Conservation (phyloP, 2,329 filamentous ascomycete species). For the Pseudogymnoascus sp. region DNA sequence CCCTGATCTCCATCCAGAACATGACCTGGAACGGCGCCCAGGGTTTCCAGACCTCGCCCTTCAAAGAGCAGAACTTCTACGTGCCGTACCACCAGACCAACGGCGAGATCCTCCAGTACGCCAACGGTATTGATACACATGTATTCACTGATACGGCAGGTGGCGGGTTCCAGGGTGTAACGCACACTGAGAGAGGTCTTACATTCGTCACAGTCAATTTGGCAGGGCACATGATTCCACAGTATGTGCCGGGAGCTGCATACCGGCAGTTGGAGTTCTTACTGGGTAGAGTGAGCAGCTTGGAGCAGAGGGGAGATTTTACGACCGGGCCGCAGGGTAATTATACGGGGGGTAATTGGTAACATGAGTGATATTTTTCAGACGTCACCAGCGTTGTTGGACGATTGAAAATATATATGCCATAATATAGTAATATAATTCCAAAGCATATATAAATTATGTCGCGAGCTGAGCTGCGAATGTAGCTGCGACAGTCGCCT, state of each 20-base stretch:
- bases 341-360: constrained; percentile 16
- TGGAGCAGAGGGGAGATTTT: constrained; percentile 27
- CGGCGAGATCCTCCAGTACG: constrained; percentile 36
- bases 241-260: constrained; percentile 48
- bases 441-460: not conserved
- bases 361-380: not conserved
- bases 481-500: not conserved
- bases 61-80: constrained; percentile 18
- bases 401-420: not conserved
- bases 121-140: constrained; percentile 13
- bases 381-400: not conserved
- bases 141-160: constrained; percentile 22
- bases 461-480: not conserved
- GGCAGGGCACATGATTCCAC: constrained; percentile 44
- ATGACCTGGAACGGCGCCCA: constrained; percentile 61
- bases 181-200: constrained; percentile 52
- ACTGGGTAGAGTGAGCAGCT: constrained; percentile 45
- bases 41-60: constrained; percentile 43
- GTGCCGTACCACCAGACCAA: constrained; percentile 37
- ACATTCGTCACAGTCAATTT: constrained; percentile 49
- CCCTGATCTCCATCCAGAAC: constrained; percentile 57
- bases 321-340: constrained; percentile 22
- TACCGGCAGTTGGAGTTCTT: constrained; percentile 55
- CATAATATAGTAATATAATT: not conserved
- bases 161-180: constrained; percentile 35